phyloP scores from a whole-genome alignment of 257 asterid species.

The Solanum piurae region DNA sequence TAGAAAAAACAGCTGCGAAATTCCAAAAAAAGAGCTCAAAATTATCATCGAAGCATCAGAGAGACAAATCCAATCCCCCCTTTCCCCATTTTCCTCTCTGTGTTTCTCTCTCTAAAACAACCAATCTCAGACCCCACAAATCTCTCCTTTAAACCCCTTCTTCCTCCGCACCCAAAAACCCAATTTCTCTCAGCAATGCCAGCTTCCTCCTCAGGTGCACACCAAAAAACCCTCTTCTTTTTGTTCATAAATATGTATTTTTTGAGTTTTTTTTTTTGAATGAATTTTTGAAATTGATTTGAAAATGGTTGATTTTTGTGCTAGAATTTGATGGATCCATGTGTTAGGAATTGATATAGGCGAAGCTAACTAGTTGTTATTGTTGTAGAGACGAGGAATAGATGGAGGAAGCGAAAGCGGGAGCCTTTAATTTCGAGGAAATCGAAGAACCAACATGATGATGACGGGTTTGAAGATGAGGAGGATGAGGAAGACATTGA shows the following conservation, averaged over 20 bases:
- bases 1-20: neutral
- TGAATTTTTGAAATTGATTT: neutral
- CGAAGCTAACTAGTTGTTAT: neutral
- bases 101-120: constrained; percentile 26
- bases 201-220: constrained; percentile 78
- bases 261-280: neutral
- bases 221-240: neutral
- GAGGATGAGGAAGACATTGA: constrained; percentile 59
- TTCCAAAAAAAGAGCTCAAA: neutral
- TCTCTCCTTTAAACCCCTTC: constrained; percentile 20
- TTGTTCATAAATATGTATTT: neutral
- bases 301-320: neutral
- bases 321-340: neutral
- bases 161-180: constrained; percentile 21
- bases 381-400: constrained; percentile 52
- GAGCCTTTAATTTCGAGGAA: constrained; percentile 53
- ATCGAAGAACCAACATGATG: constrained; percentile 50
- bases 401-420: constrained; percentile 95
- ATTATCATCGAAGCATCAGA: neutral
- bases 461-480: constrained; percentile 66
- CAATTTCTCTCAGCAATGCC: constrained; percentile 67
- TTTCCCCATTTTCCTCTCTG: neutral
- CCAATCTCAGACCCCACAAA: constrained; percentile 71
- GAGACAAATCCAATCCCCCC: neutral
- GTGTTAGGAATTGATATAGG: constrained; percentile 3